These are phyloP conservation scores for Echinosophora koreensis DNA, from an alignment of 306 rosid species.

Conservation along the genomic window DNA sequence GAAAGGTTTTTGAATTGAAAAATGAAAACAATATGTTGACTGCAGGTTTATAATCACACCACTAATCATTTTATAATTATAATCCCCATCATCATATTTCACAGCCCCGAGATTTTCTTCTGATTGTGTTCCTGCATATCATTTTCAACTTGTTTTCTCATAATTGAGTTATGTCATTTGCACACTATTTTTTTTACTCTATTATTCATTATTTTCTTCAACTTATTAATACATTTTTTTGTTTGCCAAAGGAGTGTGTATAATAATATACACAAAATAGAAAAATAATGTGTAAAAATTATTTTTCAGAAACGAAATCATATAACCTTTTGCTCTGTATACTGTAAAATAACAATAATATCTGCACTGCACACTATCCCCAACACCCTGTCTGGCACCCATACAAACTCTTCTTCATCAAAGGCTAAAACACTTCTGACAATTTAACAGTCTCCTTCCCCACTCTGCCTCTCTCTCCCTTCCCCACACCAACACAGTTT, in stretches of 20 bases:
- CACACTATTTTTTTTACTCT: background rate
- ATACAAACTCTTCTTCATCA: slow-evolving; percentile 63
- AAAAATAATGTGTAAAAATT: no score
- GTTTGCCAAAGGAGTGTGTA: background rate
- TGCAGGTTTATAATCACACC: slow-evolving; percentile 61
- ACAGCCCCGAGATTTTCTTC: slow-evolving; percentile 41
- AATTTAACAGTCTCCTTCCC: slow-evolving; percentile 61
- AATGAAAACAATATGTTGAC: slow-evolving; percentile 39
- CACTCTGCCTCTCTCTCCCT: slow-evolving; percentile 42
- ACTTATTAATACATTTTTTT: background rate
- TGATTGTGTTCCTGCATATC: slow-evolving; percentile 27
- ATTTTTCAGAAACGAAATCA: slow-evolving; percentile 58
- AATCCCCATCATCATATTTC: slow-evolving; percentile 76
- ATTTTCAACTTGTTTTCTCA: slow-evolving; percentile 23
- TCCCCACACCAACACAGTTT: slow-evolving; percentile 57
- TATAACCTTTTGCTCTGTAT: slow-evolving; percentile 60
- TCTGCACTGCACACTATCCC: slow-evolving; percentile 47
- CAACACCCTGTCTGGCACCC: slow-evolving; percentile 80
- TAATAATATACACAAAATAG: no score
- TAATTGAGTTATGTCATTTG: background rate
- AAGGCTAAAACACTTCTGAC: slow-evolving; percentile 72
- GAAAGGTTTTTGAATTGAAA: slow-evolving; percentile 48
- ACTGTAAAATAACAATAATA: slow-evolving; percentile 54
- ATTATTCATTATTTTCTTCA: background rate
- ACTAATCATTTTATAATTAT: slow-evolving; percentile 93